phyloP scores from a whole-genome alignment of 768 basidiomycete species.

The Termitomyces sp. region DNA sequence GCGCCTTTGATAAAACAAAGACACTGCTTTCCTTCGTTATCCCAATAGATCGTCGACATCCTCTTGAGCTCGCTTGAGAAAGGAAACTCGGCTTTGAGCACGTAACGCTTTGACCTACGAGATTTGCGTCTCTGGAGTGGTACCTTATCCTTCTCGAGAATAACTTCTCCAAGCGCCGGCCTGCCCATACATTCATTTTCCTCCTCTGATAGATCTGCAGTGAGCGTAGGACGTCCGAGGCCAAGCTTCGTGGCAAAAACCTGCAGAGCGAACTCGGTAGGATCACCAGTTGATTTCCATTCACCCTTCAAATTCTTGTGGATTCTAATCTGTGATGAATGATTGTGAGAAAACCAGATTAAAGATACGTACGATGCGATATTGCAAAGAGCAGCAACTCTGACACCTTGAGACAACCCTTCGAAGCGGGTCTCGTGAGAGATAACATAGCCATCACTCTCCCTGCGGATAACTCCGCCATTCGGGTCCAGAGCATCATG shows the following conservation, averaged over 20 bases:
- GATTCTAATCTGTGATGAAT: constrained; percentile 18
- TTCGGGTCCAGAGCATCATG: constrained; percentile 27
- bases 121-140: background rate
- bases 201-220: constrained; percentile 18
- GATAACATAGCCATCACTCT: constrained; percentile 16
- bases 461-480: constrained; percentile 19
- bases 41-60: constrained; percentile 37
- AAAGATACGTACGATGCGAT: constrained; percentile 12
- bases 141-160: constrained; percentile 16
- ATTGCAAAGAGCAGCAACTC: constrained; percentile 29
- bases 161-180: constrained; percentile 22
- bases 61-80: constrained; percentile 49
- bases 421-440: constrained; percentile 13
- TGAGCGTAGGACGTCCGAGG: constrained; percentile 29
- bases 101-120: constrained; percentile 19
- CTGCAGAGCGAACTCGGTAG: constrained; percentile 52
- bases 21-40: constrained; percentile 19
- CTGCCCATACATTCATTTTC: constrained; percentile 10
- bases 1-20: constrained; percentile 31
- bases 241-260: constrained; percentile 43
- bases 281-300: constrained; percentile 45
- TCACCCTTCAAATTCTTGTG: constrained; percentile 33
- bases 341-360: background rate
- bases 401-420: constrained; percentile 23
- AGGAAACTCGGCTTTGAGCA: constrained; percentile 32